These are phyloP conservation scores for Diphasiastrum complanatum DNA, from an alignment of 83 land plant species.

Conservation along the genomic window DNA sequence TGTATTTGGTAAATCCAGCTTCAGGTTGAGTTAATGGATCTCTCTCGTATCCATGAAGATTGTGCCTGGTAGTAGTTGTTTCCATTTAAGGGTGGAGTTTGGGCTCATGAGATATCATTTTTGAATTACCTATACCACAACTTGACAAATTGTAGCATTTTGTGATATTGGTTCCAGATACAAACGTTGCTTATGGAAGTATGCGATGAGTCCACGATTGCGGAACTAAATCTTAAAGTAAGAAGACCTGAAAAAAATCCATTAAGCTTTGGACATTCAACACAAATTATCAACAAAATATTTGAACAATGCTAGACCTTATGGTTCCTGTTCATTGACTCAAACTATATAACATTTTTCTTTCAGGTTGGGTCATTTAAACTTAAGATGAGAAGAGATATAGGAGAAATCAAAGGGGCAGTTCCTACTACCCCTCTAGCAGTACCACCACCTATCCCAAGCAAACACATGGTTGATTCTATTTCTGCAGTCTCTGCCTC, in stretches of 20 bases:
- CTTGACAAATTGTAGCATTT: too few species aligned
- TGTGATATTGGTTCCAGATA: conserved; percentile 20
- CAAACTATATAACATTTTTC: neutral
- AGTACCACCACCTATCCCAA: conserved; percentile 24
- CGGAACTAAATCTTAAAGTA: conserved; percentile 90
- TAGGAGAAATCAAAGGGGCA: conserved; percentile 17
- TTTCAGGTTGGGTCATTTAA: conserved; percentile 32
- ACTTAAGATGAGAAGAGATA: conserved; percentile 27
- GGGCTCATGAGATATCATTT: too few species aligned
- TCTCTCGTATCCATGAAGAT: too few species aligned
- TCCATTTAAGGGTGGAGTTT: too few species aligned
- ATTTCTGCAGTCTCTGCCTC: conserved; percentile 8
- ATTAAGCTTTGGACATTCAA: neutral
- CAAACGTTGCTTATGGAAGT: conserved; percentile 60
- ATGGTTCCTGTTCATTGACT: too few species aligned
- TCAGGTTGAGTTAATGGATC: too few species aligned
- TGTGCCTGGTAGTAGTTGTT: too few species aligned
- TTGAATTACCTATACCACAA: too few species aligned
- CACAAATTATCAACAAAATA: neutral
- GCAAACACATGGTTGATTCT: conserved; percentile 35
- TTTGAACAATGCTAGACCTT: too few species aligned
- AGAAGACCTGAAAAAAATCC: neutral
- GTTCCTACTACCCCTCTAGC: conserved; percentile 20
- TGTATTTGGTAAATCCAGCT: too few species aligned
- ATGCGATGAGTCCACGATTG: conserved; percentile 83